phyloP scores from a whole-genome alignment of 2,329 filamentous ascomycete genomes.

The Trichoderma endophyticum region DNA sequence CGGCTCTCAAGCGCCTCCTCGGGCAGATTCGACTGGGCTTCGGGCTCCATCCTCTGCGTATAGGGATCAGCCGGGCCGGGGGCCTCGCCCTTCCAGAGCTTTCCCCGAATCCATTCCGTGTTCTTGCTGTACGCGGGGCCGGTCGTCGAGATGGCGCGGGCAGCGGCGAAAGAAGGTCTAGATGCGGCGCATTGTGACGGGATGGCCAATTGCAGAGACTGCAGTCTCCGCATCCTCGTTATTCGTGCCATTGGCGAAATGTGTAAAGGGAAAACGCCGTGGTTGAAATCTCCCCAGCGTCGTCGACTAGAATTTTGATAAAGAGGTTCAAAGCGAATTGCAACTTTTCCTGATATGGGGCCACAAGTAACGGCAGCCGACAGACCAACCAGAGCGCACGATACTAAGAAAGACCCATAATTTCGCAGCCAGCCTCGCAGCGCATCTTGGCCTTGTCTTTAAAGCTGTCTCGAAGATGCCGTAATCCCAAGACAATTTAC shows the following conservation, averaged over 20 bases:
- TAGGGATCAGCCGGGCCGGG: slow-evolving; percentile 40
- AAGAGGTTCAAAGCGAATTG: background rate
- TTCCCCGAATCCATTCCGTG: slow-evolving; percentile 38
- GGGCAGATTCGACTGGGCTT: slow-evolving; percentile 30
- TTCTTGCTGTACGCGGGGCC: slow-evolving; percentile 31
- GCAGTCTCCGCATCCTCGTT: slow-evolving; percentile 37
- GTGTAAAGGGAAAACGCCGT: background rate
- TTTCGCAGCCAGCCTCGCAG: background rate
- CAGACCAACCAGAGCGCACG: slow-evolving; percentile 27
- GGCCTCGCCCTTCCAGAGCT: slow-evolving; percentile 41
- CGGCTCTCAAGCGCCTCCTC: slow-evolving; percentile 29
- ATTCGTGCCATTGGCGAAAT: slow-evolving; percentile 41
- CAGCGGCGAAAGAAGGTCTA: slow-evolving; percentile 28
- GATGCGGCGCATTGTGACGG: slow-evolving; percentile 25
- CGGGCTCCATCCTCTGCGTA: slow-evolving; percentile 32
- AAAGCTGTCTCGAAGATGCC: background rate
- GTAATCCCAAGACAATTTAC: background rate
- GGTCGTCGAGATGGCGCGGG: slow-evolving; percentile 36
- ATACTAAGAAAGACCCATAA: slow-evolving; percentile 22
- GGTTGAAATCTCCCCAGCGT: background rate
- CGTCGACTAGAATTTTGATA: background rate
- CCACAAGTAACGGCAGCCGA: background rate
- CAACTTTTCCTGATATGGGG: slow-evolving; percentile 22
- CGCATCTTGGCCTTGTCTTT: background rate
- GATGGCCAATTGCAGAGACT: slow-evolving; percentile 29